These are phyloP conservation scores for Suhomyces prunicola DNA, from an alignment of 805 yeast species.

Conservation along the genomic window DNA sequence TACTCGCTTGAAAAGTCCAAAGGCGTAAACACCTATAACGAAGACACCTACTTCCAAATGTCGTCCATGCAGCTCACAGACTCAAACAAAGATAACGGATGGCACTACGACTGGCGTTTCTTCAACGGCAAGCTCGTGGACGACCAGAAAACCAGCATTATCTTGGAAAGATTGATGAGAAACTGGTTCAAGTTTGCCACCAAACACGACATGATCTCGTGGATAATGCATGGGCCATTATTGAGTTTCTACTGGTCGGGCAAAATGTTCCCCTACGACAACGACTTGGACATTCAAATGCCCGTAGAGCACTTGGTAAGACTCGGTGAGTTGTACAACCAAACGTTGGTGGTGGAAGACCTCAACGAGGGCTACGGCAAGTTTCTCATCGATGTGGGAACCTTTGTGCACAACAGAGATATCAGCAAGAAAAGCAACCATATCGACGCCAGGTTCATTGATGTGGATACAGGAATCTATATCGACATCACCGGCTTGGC, in stretches of 20 bases:
- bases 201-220: constrained; percentile 40
- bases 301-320: constrained; percentile 17
- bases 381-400: constrained; percentile 22
- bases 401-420: constrained; percentile 19
- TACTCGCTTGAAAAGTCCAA: background rate
- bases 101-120: constrained; percentile 61
- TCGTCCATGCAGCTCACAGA: constrained; percentile 35
- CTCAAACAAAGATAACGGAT: constrained; percentile 32
- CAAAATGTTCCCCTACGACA: constrained; percentile 20
- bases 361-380: constrained; percentile 13
- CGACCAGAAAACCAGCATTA: constrained; percentile 20
- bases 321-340: constrained; percentile 17
- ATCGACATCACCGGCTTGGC: constrained; percentile 28
- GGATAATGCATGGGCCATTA: constrained; percentile 21
- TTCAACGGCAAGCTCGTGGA: constrained; percentile 54
- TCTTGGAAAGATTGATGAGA: constrained; percentile 47
- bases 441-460: constrained; percentile 22
- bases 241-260: constrained; percentile 22
- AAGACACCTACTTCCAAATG: constrained; percentile 24
- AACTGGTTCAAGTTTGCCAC: constrained; percentile 49
- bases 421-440: constrained; percentile 48
- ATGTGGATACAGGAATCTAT: constrained; percentile 23
- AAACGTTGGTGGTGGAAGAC: constrained; percentile 17
- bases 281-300: constrained; percentile 22
- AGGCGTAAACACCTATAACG: constrained; percentile 19